These are phyloP conservation scores for Ascochyta clinopodiicola DNA, from an alignment of 2,329 filamentous ascomycete genomes.

Conservation along the genomic window DNA sequence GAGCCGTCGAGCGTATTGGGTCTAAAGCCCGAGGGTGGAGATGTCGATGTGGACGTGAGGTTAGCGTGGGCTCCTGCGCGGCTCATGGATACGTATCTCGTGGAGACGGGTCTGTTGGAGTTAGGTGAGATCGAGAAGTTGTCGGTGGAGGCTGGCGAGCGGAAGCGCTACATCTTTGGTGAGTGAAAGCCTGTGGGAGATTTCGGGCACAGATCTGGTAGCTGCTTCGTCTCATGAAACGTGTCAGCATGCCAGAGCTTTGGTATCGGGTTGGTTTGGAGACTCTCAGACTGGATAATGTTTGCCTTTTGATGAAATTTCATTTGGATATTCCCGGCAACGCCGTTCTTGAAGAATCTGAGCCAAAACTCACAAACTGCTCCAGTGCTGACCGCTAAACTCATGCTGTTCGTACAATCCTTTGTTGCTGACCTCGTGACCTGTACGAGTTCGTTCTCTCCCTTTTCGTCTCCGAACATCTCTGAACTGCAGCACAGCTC, in stretches of 20 bases:
- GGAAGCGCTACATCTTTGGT: slow-evolving; percentile 31
- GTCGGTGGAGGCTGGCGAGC: slow-evolving; percentile 19
- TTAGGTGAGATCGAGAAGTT: slow-evolving; percentile 23
- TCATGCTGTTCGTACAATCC: slow-evolving; percentile 20
- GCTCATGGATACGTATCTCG: slow-evolving; percentile 40
- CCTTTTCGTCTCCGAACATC: neutral
- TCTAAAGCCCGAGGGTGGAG: neutral
- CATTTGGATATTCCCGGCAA: slow-evolving; percentile 16
- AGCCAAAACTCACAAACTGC: slow-evolving; percentile 8
- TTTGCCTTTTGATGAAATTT: slow-evolving; percentile 6
- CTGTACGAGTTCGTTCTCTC: neutral
- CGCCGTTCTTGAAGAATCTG: slow-evolving; percentile 7
- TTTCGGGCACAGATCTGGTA: neutral
- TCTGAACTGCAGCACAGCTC: neutral
- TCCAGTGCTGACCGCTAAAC: slow-evolving; percentile 10
- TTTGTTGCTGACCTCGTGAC: neutral
- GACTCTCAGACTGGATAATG: neutral
- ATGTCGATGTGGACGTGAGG: neutral
- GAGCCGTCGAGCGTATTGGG: neutral
- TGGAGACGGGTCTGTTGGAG: slow-evolving; percentile 33
- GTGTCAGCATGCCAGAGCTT: neutral
- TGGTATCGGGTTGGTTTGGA: neutral
- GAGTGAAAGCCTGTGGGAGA: neutral
- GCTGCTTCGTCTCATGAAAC: neutral
- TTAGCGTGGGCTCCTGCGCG: slow-evolving; percentile 43